phyloP scores from a whole-genome alignment of 2,329 filamentous ascomycete genomes.

The Elsinoe australis region DNA sequence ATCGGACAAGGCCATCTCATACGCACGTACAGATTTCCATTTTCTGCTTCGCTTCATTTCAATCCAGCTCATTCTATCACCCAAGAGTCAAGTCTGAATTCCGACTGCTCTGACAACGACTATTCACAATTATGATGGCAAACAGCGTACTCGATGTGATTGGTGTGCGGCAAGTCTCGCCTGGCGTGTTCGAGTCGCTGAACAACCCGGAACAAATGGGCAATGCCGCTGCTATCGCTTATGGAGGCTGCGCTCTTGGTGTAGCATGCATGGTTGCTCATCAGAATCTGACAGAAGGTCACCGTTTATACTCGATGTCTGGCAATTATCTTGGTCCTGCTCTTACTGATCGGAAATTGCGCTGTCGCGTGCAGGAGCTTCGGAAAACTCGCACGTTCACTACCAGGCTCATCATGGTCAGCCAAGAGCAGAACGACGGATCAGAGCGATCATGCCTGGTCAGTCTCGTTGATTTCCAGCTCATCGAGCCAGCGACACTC shows the following conservation, averaged over 20 bases:
- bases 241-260: slow-evolving; percentile 40
- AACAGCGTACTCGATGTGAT: slow-evolving; percentile 1
- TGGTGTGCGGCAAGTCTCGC: background rate
- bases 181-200: slow-evolving; percentile 4
- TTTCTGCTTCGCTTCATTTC: too few relatives aligned
- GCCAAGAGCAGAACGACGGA: slow-evolving; percentile 36
- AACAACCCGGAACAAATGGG: slow-evolving; percentile 34
- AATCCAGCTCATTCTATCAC: too few relatives aligned
- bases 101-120: too few relatives aligned
- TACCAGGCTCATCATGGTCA: slow-evolving; percentile 41
- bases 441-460: slow-evolving; percentile 36
- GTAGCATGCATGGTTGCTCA: slow-evolving; percentile 39
- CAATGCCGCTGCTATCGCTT: slow-evolving; percentile 35
- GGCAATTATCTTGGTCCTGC: slow-evolving; percentile 45
- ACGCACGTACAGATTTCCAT: too few relatives aligned
- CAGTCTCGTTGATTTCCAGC: slow-evolving; percentile 43
- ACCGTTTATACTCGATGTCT: slow-evolving; percentile 41
- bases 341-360: slow-evolving; percentile 34
- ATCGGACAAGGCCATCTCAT: too few relatives aligned
- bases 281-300: slow-evolving; percentile 31
- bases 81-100: too few relatives aligned
- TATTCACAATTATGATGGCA: too few relatives aligned
- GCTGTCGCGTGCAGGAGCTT: slow-evolving; percentile 32
- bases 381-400: slow-evolving; percentile 44
- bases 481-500: slow-evolving; percentile 31